Conservation (phyloP, 805 yeast genomes). For the Candida stauntonica region DNA sequence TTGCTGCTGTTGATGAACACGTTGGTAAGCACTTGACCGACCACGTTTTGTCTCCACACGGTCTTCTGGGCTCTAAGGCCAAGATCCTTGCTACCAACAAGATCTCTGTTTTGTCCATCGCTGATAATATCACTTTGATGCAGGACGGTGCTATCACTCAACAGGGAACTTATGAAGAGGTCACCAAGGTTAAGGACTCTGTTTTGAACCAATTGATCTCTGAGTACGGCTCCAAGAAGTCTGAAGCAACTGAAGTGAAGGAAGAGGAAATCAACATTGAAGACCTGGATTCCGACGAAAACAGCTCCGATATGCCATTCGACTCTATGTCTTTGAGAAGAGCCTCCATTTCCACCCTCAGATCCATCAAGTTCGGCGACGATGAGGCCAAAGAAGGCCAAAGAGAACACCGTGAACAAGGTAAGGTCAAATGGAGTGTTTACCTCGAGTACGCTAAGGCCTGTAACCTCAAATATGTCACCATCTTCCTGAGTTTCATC, state of each 20-base stretch:
- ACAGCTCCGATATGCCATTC: conserved; percentile 28
- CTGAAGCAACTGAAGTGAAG: conserved; percentile 18
- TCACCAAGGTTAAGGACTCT: conserved; percentile 42
- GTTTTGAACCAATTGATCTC: conserved; percentile 49
- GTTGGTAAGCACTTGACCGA: conserved; percentile 84
- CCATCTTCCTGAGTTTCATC: conserved; percentile 50
- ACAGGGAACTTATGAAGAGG: conserved; percentile 56
- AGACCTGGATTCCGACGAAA: conserved; percentile 22
- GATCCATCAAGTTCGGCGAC: conserved; percentile 34
- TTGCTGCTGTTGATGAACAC: conserved; percentile 97
- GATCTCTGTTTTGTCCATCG: conserved; percentile 73
- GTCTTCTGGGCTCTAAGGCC: conserved; percentile 70
- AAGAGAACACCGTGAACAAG: conserved; percentile 85
- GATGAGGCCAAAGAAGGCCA: conserved; percentile 25
- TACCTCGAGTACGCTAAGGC: conserved; percentile 83
- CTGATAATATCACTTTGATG: conserved; percentile 65
- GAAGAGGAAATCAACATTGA: conserved; percentile 18
- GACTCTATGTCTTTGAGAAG: conserved; percentile 46
- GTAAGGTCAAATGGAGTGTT: conserved; percentile 86
- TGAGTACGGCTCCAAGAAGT: conserved; percentile 55
- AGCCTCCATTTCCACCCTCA: conserved; percentile 55
- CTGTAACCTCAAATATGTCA: conserved; percentile 67
- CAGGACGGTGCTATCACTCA: conserved; percentile 65
- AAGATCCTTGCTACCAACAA: conserved; percentile 83
- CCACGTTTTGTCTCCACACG: conserved; percentile 77